These are phyloP conservation scores for Penicillium turbatum DNA, from an alignment of 495 filamentous ascomycete species.

Conservation along the genomic window DNA sequence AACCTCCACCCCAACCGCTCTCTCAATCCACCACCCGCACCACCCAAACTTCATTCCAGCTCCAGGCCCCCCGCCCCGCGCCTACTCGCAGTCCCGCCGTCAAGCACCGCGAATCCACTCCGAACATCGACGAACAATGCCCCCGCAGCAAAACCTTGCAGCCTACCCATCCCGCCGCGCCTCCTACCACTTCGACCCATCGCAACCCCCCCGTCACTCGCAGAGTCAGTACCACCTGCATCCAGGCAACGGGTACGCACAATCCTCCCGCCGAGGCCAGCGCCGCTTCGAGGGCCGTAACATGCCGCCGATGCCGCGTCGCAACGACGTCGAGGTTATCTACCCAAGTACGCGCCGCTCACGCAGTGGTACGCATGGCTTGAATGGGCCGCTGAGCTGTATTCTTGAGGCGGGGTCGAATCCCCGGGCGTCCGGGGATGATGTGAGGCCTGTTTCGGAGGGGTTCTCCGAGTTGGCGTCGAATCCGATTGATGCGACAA, in stretches of 20 bases:
- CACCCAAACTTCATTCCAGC: constrained; percentile 26
- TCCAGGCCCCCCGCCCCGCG: constrained; percentile 6
- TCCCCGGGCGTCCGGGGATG: constrained; percentile 28
- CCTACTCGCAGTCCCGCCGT: constrained; percentile 18
- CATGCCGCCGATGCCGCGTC: constrained; percentile 20
- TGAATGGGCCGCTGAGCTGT: constrained; percentile 28
- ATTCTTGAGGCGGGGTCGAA: constrained; percentile 30
- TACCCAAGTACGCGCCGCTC: constrained; percentile 38
- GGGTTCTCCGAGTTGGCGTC: constrained; percentile 8
- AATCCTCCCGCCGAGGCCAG: constrained; percentile 18
- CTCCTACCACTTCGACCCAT: constrained; percentile 29
- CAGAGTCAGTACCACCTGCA: constrained; percentile 27
- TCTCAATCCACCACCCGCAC: constrained; percentile 28
- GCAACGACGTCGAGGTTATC: constrained; percentile 33
- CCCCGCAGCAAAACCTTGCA: constrained; percentile 4
- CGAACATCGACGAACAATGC: constrained; percentile 7
- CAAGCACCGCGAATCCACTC: constrained; percentile 7
- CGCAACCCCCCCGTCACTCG: constrained; percentile 25
- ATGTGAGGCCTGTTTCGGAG: not conserved
- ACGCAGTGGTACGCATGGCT: constrained; percentile 34
- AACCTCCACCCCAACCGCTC: constrained; percentile 9
- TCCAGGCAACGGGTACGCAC: not conserved
- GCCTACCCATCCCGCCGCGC: constrained; percentile 17
- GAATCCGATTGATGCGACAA: constrained; percentile 26
- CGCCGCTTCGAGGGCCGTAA: constrained; percentile 22